phyloP scores from a whole-genome alignment of 306 rosid genomes.

The Trichosanthes truncata region DNA sequence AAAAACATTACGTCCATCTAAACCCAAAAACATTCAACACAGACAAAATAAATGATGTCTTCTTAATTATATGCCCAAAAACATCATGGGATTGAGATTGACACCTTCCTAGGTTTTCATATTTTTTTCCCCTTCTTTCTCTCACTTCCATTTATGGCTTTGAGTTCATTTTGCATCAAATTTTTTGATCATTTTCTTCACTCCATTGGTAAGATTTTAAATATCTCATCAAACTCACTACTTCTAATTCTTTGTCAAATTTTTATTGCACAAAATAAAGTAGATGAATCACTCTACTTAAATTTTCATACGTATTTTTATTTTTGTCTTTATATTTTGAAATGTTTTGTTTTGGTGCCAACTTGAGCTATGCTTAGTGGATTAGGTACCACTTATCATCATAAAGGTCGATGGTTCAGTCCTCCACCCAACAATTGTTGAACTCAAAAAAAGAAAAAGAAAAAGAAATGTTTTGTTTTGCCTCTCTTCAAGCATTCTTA shows the following conservation, averaged over 20 bases:
- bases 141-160: neutral
- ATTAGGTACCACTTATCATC: no score
- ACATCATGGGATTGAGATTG: conserved; percentile 2
- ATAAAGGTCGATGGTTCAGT: no score
- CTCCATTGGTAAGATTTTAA: neutral
- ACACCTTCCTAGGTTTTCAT: neutral
- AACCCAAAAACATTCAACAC: neutral
- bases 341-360: no score
- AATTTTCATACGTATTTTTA: neutral
- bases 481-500: neutral
- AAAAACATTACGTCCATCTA: neutral
- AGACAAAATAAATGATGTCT: conserved; percentile 4
- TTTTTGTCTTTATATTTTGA: no score
- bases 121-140: neutral
- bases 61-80: neutral
- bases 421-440: no score
- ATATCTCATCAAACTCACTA: neutral
- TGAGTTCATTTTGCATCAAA: neutral
- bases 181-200: neutral
- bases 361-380: no score
- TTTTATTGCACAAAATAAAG: neutral
- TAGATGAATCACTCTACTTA: neutral
- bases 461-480: no score
- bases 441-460: no score
- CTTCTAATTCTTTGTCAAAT: neutral